Base-by-base conservation (phyloP, 2,329 filamentous ascomycete genomes). In the Claviceps arundinis region DNA sequence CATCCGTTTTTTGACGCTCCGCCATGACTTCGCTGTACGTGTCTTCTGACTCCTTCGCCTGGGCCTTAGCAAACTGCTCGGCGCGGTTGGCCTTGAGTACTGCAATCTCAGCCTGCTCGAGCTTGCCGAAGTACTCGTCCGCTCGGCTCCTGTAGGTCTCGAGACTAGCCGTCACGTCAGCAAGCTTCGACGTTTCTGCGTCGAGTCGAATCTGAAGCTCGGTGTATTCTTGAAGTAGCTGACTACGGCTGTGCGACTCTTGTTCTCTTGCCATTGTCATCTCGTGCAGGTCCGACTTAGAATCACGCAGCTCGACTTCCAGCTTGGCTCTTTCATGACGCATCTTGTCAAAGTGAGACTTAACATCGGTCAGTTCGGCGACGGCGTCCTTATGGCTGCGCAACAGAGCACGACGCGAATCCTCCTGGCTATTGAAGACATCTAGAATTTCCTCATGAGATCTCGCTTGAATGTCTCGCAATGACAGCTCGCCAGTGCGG, bases 111-210 rank as follows among this genome's bases (percentile, higher is more conserved):
- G 93, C 93, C 64, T 97, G 91, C 67, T 98, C 91, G 19, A 98
- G 80, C 69, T 95, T 96, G 73, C 82, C 87, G 70, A 96, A 98
- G 68, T 98, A 97, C 65, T 97, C 91, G 63, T 97, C 89, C 4
- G 91, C 87, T 44, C 91, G 83, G 56, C 81, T 82, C 76, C 95
- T 96, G 75, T 97, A 98, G 56, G 96, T 72, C 55, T 82, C 84
- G 43, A 97, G 77, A 65, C 86, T 95, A 3, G 89, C 85, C 7
- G 81, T 82, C 45, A 95, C 82, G 65, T 98, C 91, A 30, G 84
- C 80, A 30, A 91, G 76, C 65, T 87, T 91, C 1, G 89, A 95
- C 1, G 82, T 81, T 69, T 97, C 93, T 5, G 86, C 84, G 64
- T 97, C 93, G 16, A 97, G 77, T 46, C 89, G 82, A 60, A 97